Percentiles rank a stretch among this genome's conserved stretches.
Evolutionary conservation across 805 yeast genomes (phyloP).

Genomic region (Cyberlindnera subsufficiens): DNA sequence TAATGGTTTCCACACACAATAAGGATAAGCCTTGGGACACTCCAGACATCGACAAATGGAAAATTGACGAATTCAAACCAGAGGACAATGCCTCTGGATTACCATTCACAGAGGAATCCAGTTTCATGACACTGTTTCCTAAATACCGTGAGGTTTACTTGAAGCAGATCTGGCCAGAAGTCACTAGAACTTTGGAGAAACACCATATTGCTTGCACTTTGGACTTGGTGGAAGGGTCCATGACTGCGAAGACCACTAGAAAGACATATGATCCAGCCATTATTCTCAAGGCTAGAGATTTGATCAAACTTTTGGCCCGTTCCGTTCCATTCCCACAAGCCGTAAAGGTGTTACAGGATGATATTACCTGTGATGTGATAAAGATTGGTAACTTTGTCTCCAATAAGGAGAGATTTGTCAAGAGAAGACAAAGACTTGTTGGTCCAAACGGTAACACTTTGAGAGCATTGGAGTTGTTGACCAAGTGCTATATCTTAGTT

Average conservation of each 20-base stretch:
- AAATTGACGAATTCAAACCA: conserved; percentile 77
- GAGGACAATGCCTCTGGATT: conserved; percentile 84
- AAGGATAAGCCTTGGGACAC: conserved; percentile 98
- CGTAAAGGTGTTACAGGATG: conserved; percentile 83
- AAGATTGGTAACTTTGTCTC: conserved; percentile 87
- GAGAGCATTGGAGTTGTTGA: conserved; percentile 88
- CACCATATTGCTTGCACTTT: conserved; percentile 78
- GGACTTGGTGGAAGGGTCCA: conserved; percentile 92
- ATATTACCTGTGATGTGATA: conserved; percentile 90
- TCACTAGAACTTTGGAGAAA: conserved; percentile 69
- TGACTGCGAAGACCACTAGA: conserved; percentile 94
- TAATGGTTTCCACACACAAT: conserved; percentile 89
- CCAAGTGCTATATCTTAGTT: conserved; percentile 92
- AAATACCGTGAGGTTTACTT: conserved; percentile 91
- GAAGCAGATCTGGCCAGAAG: conserved; percentile 89
- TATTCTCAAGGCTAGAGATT: conserved; percentile 89
- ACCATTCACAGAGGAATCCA: conserved; percentile 92
- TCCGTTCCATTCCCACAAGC: conserved; percentile 98
- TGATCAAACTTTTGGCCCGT: conserved; percentile 88
- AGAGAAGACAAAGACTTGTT: conserved; percentile 91
- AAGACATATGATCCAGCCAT: conserved; percentile 94
- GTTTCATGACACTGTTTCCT: conserved; percentile 92
- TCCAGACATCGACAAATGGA: conserved; percentile 91
- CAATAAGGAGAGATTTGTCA: conserved; percentile 89
- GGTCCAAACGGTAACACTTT: conserved; percentile 97